phyloP scores from a whole-genome alignment of 2,329 filamentous ascomycete genomes.

The Alternaria arborescens region DNA sequence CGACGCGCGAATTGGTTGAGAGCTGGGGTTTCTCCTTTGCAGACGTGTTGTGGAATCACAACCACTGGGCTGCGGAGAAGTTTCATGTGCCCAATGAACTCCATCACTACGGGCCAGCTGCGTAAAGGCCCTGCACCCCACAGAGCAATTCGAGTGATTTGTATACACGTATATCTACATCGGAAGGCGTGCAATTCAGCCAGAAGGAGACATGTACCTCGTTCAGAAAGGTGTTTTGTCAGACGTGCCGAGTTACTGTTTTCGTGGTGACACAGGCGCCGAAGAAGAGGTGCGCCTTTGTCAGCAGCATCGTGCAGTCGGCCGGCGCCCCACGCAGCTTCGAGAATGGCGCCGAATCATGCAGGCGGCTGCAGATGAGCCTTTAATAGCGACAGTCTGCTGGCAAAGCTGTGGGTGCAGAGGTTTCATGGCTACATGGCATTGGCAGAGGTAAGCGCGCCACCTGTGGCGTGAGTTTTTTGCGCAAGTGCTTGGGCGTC shows the following conservation, averaged over 20 bases:
- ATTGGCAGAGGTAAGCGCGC: constrained; percentile 1
- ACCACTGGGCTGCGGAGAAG: constrained; percentile 1
- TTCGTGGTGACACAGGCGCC: neutral
- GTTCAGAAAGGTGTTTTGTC: neutral
- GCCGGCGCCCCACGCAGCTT: constrained; percentile 11
- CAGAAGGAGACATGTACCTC: neutral
- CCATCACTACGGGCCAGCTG: neutral
- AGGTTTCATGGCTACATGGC: constrained; percentile 2
- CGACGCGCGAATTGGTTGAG: neutral
- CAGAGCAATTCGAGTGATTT: neutral
- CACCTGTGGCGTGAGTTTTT: neutral
- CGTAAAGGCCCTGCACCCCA: neutral
- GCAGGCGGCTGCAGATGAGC: neutral
- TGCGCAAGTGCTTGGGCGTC: neutral
- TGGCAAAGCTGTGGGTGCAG: neutral
- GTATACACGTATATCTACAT: neutral
- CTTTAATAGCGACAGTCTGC: neutral
- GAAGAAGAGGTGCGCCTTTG: constrained; percentile 9
- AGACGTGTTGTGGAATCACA: constrained; percentile 1
- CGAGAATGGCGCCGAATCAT: constrained; percentile 2
- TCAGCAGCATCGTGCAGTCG: constrained; percentile 14
- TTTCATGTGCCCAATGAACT: constrained; percentile 2
- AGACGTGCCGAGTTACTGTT: neutral
- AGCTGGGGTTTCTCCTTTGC: constrained; percentile 1
- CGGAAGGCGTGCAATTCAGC: neutral